Percentiles rank a stretch among this genome's conserved stretches.
Evolutionary conservation across 495 filamentous ascomycete genomes (phyloP).

Genomic region (Aspergillus incahuasiensis): DNA sequence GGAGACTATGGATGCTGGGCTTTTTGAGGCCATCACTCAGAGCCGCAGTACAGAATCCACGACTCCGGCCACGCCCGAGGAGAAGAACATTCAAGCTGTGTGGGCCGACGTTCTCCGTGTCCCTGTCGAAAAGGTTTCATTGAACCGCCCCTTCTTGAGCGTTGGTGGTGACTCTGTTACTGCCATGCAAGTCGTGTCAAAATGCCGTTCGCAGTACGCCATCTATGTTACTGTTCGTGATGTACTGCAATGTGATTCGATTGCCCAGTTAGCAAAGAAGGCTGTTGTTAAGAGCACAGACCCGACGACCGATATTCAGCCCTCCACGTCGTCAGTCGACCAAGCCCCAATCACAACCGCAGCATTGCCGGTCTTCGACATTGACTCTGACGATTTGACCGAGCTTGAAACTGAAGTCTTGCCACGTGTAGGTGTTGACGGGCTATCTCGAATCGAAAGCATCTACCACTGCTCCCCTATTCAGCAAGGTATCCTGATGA

Average conservation of each 20-base stretch:
- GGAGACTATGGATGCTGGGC: slow-evolving; percentile 5
- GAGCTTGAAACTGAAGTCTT: neutral
- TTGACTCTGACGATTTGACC: neutral
- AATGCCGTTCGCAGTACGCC: slow-evolving; percentile 14
- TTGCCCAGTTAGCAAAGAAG: slow-evolving; percentile 3
- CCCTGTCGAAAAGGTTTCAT: slow-evolving; percentile 11
- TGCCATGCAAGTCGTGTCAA: slow-evolving; percentile 51
- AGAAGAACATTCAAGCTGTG: slow-evolving; percentile 11
- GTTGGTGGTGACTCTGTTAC: slow-evolving; percentile 43
- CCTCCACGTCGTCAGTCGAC: neutral
- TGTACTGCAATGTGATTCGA: slow-evolving; percentile 24
- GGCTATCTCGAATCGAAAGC: neutral
- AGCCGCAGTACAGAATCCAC: neutral
- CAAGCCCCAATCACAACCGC: neutral
- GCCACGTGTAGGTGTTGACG: neutral
- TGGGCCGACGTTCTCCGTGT: slow-evolving; percentile 23
- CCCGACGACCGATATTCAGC: neutral
- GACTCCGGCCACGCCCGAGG: neutral
- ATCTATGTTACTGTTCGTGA: slow-evolving; percentile 20
- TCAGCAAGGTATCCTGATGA: slow-evolving; percentile 14
- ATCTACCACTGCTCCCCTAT: slow-evolving; percentile 14
- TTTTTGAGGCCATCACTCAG: slow-evolving; percentile 3
- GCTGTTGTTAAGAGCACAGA: neutral
- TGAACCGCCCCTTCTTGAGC: slow-evolving; percentile 22
- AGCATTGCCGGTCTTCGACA: neutral